These are phyloP conservation scores for Skeletonema tropicum DNA, from an alignment of 108 stramenopile species.

Conservation along the genomic window DNA sequence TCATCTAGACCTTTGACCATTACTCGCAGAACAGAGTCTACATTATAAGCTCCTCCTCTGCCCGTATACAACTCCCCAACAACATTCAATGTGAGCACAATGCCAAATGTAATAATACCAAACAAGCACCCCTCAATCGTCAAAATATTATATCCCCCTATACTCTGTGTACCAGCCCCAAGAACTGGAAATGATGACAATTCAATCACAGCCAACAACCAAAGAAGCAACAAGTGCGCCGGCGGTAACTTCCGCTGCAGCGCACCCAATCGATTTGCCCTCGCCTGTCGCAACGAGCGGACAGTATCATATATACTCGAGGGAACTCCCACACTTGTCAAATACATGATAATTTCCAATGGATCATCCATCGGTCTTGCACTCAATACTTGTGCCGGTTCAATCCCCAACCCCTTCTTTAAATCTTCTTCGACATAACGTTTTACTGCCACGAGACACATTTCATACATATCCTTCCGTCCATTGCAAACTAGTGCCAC, in stretches of 20 bases:
- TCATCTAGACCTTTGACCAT: conserved; percentile 88
- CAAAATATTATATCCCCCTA: conserved; percentile 82
- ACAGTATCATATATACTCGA: conserved; percentile 90
- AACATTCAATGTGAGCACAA: conserved; percentile 76
- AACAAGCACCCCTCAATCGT: conserved; percentile 83
- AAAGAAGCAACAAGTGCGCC: conserved; percentile 77
- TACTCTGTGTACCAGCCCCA: conserved; percentile 83
- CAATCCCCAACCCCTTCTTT: conserved; percentile 57
- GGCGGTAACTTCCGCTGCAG: conserved; percentile 80
- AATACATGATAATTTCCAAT: conserved; percentile 85
- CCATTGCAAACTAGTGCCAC: conserved; percentile 86
- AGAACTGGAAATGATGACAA: conserved; percentile 81
- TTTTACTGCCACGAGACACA: conserved; percentile 46
- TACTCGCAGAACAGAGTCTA: conserved; percentile 71
- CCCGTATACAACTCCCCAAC: conserved; percentile 81
- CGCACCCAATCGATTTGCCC: conserved; percentile 76
- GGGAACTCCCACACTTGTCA: conserved; percentile 89
- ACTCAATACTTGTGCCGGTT: conserved; percentile 72
- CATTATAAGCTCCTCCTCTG: conserved; percentile 89
- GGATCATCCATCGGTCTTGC: conserved; percentile 87
- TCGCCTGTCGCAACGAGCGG: conserved; percentile 77
- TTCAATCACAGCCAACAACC: conserved; percentile 76
- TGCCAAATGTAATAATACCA: conserved; percentile 84
- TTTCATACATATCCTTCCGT: conserved; percentile 67
- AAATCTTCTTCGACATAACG: conserved; percentile 77